phyloP scores from a whole-genome alignment of 2,329 filamentous ascomycete species.

The Graphium sp. region DNA sequence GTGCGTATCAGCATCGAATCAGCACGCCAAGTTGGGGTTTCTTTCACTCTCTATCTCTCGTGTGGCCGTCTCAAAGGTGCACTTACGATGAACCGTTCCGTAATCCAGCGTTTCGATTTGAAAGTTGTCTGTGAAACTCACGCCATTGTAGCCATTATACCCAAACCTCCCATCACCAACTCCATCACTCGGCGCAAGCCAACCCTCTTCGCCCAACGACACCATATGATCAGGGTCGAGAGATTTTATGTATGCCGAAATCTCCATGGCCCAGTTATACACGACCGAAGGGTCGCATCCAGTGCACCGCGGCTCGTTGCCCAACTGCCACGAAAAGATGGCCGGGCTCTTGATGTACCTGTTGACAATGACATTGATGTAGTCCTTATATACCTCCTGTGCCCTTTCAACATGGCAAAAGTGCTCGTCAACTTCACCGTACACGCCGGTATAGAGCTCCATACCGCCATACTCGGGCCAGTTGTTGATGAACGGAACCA shows the following conservation, averaged over 20 bases:
- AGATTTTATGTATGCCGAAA: slow-evolving; percentile 42
- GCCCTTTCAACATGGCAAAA: background rate
- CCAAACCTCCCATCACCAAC: slow-evolving; percentile 1
- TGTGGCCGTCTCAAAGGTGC: too few species aligned
- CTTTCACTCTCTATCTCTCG: too few species aligned
- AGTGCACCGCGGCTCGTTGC: slow-evolving; percentile 41
- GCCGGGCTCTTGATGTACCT: slow-evolving; percentile 25
- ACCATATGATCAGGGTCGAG: slow-evolving; percentile 45
- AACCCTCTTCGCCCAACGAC: slow-evolving; percentile 38
- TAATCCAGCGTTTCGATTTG: slow-evolving; percentile 1
- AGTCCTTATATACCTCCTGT: slow-evolving; percentile 8
- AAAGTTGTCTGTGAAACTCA: background rate
- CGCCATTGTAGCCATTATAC: background rate
- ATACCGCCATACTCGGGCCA: slow-evolving; percentile 54
- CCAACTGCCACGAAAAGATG: slow-evolving; percentile 34
- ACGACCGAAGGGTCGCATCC: slow-evolving; percentile 40
- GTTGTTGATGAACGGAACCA: slow-evolving; percentile 41
- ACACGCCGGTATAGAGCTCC: slow-evolving; percentile 36
- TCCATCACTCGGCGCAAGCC: slow-evolving; percentile 1
- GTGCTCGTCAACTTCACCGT: slow-evolving; percentile 25
- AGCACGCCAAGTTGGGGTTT: background rate
- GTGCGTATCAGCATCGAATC: background rate
- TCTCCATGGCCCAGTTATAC: slow-evolving; percentile 37
- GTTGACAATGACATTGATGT: slow-evolving; percentile 24
- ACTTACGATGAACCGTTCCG: slow-evolving; percentile 1